Base-by-base conservation (phyloP, 139 green algal species). In the Haematococcus lacustris region DNA sequence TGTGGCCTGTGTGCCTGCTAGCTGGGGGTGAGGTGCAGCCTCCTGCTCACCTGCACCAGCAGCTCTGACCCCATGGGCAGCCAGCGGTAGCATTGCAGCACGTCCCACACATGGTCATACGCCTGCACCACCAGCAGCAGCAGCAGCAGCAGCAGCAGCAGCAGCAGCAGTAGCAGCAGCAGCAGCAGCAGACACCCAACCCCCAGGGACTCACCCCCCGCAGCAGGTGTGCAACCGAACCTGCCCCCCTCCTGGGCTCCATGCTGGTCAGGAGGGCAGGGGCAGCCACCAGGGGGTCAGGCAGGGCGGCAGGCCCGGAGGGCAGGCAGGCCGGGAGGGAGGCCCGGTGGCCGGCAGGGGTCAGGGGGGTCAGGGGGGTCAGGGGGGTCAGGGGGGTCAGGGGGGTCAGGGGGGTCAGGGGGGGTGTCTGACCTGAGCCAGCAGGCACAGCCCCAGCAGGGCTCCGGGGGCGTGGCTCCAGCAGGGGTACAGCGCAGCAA, bases 361-460 rank as follows among this genome's bases (percentile, higher is more conserved):
- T n/a, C n/a, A n/a, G n/a, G n/a, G n/a, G n/a, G n/a, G n/a, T n/a
- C n/a, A n/a, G n/a, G n/a, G n/a, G n/a, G n/a, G n/a, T n/a, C n/a
- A n/a, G n/a, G n/a, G n/a, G 59, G 21, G 7, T 66, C 59, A 63
- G 50, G 6, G 43, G 53, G 25, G 33, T 39, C 3, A 35, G 70
- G 51, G 0, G 5, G 32, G 64, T 1, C 3, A 32, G n/a, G 28
- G 51, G 3, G 59, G 7, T 37, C n/a, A 38, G 7, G 30, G 21
- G 40, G 39, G 26, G n/a, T 43, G 13, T 25, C 59, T 70, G 4
- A 76, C 71, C 71, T 91, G 80, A 0, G 88, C 86, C 61, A 98
- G 82, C 39, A 98, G 80, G 74, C 91, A 96, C 51, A 98, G 83
- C 57, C 80, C 88, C 21, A 98, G 83, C 13, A 88, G 77, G 4